phyloP scores from a whole-genome alignment of 2,329 filamentous ascomycete genomes.

The Aureobasidium pullulans region DNA sequence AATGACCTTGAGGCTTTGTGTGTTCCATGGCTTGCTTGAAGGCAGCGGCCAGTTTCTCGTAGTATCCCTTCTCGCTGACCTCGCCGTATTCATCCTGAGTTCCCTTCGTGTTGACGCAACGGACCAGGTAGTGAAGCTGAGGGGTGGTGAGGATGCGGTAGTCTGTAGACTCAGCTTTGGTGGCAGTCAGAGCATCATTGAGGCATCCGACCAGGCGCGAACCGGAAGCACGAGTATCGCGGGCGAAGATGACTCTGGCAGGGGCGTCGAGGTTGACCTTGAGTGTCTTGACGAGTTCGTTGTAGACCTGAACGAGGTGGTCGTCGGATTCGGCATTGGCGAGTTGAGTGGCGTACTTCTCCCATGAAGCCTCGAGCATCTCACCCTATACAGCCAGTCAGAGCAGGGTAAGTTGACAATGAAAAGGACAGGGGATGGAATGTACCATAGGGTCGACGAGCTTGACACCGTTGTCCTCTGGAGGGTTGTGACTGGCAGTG shows the following conservation, averaged over 20 bases:
- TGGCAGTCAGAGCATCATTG: constrained; percentile 69
- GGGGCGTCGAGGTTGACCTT: constrained; percentile 64
- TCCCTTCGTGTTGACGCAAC: constrained; percentile 86
- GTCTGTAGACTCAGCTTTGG: constrained; percentile 67
- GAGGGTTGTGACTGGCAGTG: constrained; percentile 87
- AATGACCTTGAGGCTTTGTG: constrained; percentile 62
- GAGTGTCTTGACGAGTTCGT: constrained; percentile 64
- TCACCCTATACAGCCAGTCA: constrained; percentile 55
- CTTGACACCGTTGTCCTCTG: constrained; percentile 87
- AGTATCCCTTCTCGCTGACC: constrained; percentile 85
- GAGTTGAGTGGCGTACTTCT: constrained; percentile 76
- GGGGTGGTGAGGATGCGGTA: constrained; percentile 91
- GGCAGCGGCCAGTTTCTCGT: constrained; percentile 79
- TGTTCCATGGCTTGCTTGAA: constrained; percentile 78
- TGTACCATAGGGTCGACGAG: constrained; percentile 82
- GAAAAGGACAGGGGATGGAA: not conserved
- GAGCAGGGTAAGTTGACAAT: constrained; percentile 18
- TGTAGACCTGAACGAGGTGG: constrained; percentile 67
- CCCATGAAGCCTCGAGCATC: constrained; percentile 93
- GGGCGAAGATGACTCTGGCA: constrained; percentile 78
- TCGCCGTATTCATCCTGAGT: constrained; percentile 83
- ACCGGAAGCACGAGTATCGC: constrained; percentile 89
- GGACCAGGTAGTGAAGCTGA: constrained; percentile 94
- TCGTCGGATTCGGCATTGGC: constrained; percentile 77
- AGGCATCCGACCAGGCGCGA: constrained; percentile 74